Conservation (phyloP, 176 grass and related monocot species). For the Poa annua region DNA sequence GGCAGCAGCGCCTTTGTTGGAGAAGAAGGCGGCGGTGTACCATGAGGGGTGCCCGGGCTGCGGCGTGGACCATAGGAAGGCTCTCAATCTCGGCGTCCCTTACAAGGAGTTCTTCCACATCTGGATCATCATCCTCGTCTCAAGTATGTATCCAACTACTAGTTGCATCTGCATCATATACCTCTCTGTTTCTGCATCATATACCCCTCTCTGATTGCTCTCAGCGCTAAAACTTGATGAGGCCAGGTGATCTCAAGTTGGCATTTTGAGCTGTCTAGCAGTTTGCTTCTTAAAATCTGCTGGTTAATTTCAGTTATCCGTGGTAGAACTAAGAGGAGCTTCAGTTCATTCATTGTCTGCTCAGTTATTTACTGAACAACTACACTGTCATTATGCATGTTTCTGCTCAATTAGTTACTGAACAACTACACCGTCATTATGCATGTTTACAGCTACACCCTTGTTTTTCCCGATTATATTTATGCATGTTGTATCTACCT, state of each 20-base stretch:
- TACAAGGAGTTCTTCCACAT: conserved; percentile 60
- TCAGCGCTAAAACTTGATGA: neutral
- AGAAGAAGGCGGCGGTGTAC: conserved; percentile 39
- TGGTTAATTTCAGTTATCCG: neutral
- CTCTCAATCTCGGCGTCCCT: conserved; percentile 34
- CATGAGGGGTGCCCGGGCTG: conserved; percentile 62
- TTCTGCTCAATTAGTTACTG: neutral
- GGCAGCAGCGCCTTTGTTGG: conserved; percentile 46
- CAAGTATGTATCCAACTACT: conserved; percentile 37
- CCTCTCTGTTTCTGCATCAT: neutral
- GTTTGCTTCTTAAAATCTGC: neutral
- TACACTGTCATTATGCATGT: neutral
- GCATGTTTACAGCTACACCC: neutral
- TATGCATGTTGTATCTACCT: neutral
- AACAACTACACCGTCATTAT: neutral
- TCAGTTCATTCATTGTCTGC: neutral
- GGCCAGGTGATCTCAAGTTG: neutral
- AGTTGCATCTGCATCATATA: neutral
- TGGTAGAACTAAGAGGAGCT: neutral
- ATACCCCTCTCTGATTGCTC: neutral
- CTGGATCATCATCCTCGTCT: conserved; percentile 67
- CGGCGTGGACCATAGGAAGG: conserved; percentile 48
- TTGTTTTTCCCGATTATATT: neutral
- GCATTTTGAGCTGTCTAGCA: neutral
- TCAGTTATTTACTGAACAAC: no score